Base-by-base conservation (phyloP, 1,284 basidiomycete genomes). In the Papiliotrema laurentii region DNA sequence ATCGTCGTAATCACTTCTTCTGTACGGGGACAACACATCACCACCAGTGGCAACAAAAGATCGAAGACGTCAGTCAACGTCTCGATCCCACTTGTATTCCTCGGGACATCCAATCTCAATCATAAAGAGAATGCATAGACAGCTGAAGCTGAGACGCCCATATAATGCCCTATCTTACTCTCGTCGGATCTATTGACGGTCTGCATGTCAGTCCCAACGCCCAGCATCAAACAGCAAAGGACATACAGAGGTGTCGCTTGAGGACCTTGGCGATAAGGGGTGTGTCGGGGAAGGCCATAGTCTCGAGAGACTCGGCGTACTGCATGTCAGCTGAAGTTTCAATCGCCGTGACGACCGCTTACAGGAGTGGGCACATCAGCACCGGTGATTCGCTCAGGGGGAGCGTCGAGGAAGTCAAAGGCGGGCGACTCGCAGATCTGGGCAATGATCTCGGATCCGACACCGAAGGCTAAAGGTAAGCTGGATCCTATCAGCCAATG, bases 391-490 rank as follows among this genome's bases (percentile, higher is more conserved):
- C 96, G 86, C 81, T 98, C 96, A 47, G 97, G 89, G 24, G 94
- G 89, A 22, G 94, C 93, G 77, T 99, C 96, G 43, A 97, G 85
- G 78, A 89, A 94, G 77, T 96, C 90, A 69, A 93, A 97, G 5
- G 89, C 92, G 63, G 93, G 87, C 64, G 89, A 91, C 80, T 98
- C 94, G 56, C 93, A 80, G 64, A 96, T 87, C 75, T 94, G 90
- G 14, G 94, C 93, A 63, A 89, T 90, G 66, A 99, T 96, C 77
- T 99, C 96, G 64, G 89, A 92, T 58, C 94, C 94, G 49, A 99
- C 92, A 77, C 96, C 91, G 74, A 97, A 98, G 43, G 83, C 86
- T 67, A 21, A 42, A 30, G 7, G 34, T 48, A 14, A 48, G 46
- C 38, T 13, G 5, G 18, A 19, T 35, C 7, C 28, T 11, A 19